A percentile compares a stretch with the other conserved stretches of the same genome.
Conservation (phyloP, 768 basidiomycete genomes). For the Podaxis pistillaris region DNA sequence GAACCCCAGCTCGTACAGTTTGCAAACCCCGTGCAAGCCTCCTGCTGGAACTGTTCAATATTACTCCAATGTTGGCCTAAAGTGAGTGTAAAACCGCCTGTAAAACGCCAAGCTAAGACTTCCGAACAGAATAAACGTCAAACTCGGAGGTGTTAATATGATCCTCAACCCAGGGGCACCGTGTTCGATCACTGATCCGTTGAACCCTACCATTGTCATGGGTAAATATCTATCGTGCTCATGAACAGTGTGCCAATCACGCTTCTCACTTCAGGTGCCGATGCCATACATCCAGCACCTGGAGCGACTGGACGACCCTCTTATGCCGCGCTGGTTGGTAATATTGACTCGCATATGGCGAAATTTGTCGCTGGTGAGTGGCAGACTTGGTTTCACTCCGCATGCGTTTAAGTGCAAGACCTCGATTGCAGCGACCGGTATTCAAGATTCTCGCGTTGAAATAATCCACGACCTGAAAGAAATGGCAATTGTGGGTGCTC, state of each 20-base stretch:
- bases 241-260: background rate
- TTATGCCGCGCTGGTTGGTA: constrained; percentile 73
- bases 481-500: constrained; percentile 53
- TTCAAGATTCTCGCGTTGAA: constrained; percentile 62
- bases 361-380: constrained; percentile 55
- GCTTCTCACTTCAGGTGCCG: constrained; percentile 50
- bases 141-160: constrained; percentile 77
- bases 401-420: background rate
- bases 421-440: constrained; percentile 24
- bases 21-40: background rate
- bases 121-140: constrained; percentile 66
- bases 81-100: constrained; percentile 41
- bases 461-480: constrained; percentile 64
- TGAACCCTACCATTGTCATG: constrained; percentile 74
- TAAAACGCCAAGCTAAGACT: background rate
- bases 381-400: background rate
- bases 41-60: constrained; percentile 45
- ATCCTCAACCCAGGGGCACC: constrained; percentile 64
- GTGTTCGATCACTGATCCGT: constrained; percentile 55
- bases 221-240: constrained; percentile 33
- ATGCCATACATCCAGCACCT: constrained; percentile 78
- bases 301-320: constrained; percentile 71
- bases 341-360: constrained; percentile 65
- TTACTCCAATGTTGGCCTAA: constrained; percentile 75
- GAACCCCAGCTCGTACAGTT: constrained; percentile 31